These are phyloP conservation scores for Hypoxylon sp. DNA, from an alignment of 2,329 filamentous ascomycete species.

Conservation along the genomic window DNA sequence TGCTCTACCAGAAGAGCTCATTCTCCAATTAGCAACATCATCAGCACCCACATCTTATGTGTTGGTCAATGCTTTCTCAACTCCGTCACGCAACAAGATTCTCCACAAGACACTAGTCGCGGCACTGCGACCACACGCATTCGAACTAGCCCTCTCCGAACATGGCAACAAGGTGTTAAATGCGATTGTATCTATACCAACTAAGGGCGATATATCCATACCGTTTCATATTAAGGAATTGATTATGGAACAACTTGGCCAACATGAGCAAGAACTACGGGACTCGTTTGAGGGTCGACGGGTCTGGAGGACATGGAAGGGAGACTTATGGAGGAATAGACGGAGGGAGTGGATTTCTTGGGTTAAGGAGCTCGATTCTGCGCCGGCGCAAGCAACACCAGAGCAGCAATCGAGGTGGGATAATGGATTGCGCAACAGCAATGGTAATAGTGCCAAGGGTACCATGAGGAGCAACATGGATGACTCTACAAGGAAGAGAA, in stretches of 20 bases:
- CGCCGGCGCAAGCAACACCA: slow-evolving; percentile 33
- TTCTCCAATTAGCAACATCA: slow-evolving; percentile 74
- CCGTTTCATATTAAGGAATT: slow-evolving; percentile 72
- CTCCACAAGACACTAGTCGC: slow-evolving; percentile 71
- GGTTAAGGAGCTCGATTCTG: slow-evolving; percentile 65
- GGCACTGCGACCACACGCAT: slow-evolving; percentile 61
- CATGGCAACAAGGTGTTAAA: slow-evolving; percentile 67
- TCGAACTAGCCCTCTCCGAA: slow-evolving; percentile 64
- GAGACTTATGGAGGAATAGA: slow-evolving; percentile 69
- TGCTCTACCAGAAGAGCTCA: slow-evolving; percentile 67
- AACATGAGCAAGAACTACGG: slow-evolving; percentile 65
- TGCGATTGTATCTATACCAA: slow-evolving; percentile 65
- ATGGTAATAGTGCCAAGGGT: slow-evolving; percentile 4
- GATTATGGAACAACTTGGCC: slow-evolving; percentile 65
- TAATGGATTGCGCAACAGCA: slow-evolving; percentile 13
- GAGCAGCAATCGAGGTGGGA: slow-evolving; percentile 35
- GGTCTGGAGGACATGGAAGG: slow-evolving; percentile 71
- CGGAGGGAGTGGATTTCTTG: slow-evolving; percentile 69
- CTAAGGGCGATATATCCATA: slow-evolving; percentile 63
- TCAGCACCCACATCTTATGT: slow-evolving; percentile 66
- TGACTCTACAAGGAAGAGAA: slow-evolving; percentile 28
- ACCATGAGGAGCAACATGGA: slow-evolving; percentile 1
- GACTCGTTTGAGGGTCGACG: slow-evolving; percentile 69
- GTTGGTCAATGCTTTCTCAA: slow-evolving; percentile 65
- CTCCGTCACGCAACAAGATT: slow-evolving; percentile 63